A percentile compares a stretch with the other conserved stretches of the same genome.
Conservation (phyloP, 805 yeast species). For the Clavispora santaluciae region DNA sequence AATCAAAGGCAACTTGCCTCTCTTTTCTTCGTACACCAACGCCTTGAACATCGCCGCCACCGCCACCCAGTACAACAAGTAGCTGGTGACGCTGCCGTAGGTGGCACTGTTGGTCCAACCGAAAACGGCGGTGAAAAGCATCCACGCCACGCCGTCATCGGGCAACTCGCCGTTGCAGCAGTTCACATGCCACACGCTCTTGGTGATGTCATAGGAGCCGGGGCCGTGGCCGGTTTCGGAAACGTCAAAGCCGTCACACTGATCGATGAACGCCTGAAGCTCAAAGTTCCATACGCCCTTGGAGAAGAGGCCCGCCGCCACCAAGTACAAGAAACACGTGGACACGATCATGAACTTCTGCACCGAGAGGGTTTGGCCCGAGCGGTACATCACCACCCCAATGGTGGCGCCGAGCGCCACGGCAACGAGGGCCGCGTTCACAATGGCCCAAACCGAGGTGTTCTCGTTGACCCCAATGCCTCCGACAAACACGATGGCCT, state of each 20-base stretch:
- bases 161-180: slow-evolving; percentile 77
- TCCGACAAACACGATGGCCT: slow-evolving; percentile 87
- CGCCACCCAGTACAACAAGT: slow-evolving; percentile 64
- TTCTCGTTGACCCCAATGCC: slow-evolving; percentile 84
- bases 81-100: slow-evolving; percentile 75
- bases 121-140: slow-evolving; percentile 79
- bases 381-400: slow-evolving; percentile 65
- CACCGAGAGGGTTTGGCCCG: slow-evolving; percentile 75
- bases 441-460: slow-evolving; percentile 44
- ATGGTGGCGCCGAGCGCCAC: slow-evolving; percentile 53
- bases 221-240: slow-evolving; percentile 90
- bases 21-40: slow-evolving; percentile 45
- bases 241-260: slow-evolving; percentile 78
- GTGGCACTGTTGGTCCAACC: slow-evolving; percentile 97
- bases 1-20: slow-evolving; percentile 50
- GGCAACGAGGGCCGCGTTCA: slow-evolving; percentile 60
- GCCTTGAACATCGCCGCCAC: slow-evolving; percentile 43
- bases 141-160: slow-evolving; percentile 81
- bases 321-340: slow-evolving; percentile 75
- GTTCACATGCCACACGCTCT: slow-evolving; percentile 89
- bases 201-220: slow-evolving; percentile 78
- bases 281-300: slow-evolving; percentile 91
- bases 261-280: slow-evolving; percentile 65
- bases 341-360: slow-evolving; percentile 70
- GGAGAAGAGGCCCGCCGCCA: slow-evolving; percentile 82